Evolutionary conservation across 2,329 filamentous ascomycete genomes (phyloP), one percentile per base, ranked within the genome.

Genomic region (Sclerotinia subarctica): DNA sequence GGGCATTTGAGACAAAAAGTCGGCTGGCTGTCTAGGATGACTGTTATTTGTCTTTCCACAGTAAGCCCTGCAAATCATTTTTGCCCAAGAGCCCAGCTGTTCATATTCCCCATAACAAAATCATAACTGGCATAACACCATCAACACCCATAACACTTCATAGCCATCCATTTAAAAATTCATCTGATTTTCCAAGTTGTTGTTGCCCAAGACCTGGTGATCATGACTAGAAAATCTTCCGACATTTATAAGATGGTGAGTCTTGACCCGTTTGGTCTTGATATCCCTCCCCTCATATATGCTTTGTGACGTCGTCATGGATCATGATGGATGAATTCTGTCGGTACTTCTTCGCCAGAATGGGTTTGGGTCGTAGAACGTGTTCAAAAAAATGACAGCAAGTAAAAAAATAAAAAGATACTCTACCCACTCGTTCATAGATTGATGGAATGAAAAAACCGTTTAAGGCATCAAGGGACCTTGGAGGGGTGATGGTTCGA

Each of bases 261-360:
- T 51, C 58, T 35, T 62, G 58, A 51, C 46, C 46, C 29, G 26
- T 62, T 38, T n/a, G 10, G 19, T 35, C 35, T 35, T 2, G 44
- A 49, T 19, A 17, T 11, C 35, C 17, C 29, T 44, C 29, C 44
- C 44, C 58, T 62, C 29, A 38, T 17, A 2, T 11, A 54, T 53
- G 62, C 49, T 64, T n/a, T 42, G 62, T 54, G 59, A 62, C 59
- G 59, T 62, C 59, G 59, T 51, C 46, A 26, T 21, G 29, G 57
- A 56, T 62, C 59, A 32, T 51, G 32, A 26, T 26, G 29, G 57
- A 56, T 46, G 49, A 13, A 32, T 44, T 58, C 26, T 58, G 32
- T 38, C 63, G 63, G 63, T 65, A 57, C 52, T 57, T 65, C 52
- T 65, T 57, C 63, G 52, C n/a, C 26, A 62, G 44, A 62, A 47